These are phyloP conservation scores for Mallotus nudiflorus DNA, from an alignment of 345 rosid genomes.

Conservation along the genomic window DNA sequence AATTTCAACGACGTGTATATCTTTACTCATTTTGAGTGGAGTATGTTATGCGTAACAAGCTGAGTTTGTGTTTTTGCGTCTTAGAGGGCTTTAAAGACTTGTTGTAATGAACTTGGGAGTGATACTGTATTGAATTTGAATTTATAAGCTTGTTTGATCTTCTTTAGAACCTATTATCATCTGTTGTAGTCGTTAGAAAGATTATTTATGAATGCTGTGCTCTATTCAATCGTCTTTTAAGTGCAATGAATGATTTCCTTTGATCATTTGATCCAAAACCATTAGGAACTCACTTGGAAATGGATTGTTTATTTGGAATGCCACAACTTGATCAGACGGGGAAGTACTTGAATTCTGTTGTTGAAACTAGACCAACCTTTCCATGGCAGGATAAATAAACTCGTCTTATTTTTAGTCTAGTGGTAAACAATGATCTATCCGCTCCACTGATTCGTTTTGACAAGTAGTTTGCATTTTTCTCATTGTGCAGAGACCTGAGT, in stretches of 20 bases:
- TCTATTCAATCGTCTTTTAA: background rate
- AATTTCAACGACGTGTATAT: too few species aligned
- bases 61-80: too few species aligned
- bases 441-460: too few species aligned
- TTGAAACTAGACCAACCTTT: background rate
- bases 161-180: too few species aligned
- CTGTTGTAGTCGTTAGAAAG: too few species aligned
- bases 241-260: background rate
- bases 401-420: too few species aligned
- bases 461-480: background rate
- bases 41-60: too few species aligned
- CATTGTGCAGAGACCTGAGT: slow-evolving; percentile 3
- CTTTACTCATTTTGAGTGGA: too few species aligned
- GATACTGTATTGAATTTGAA: background rate
- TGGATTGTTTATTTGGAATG: background rate
- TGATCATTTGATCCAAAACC: background rate
- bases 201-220: background rate
- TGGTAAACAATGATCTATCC: too few species aligned
- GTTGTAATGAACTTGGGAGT: too few species aligned
- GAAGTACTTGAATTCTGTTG: background rate
- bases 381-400: background rate
- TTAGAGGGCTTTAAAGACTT: too few species aligned
- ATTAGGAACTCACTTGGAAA: background rate
- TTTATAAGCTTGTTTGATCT: background rate
- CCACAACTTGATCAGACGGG: background rate